These are phyloP conservation scores for Arthrobotrys conoides DNA, from an alignment of 2,329 filamentous ascomycete genomes.

Conservation along the genomic window DNA sequence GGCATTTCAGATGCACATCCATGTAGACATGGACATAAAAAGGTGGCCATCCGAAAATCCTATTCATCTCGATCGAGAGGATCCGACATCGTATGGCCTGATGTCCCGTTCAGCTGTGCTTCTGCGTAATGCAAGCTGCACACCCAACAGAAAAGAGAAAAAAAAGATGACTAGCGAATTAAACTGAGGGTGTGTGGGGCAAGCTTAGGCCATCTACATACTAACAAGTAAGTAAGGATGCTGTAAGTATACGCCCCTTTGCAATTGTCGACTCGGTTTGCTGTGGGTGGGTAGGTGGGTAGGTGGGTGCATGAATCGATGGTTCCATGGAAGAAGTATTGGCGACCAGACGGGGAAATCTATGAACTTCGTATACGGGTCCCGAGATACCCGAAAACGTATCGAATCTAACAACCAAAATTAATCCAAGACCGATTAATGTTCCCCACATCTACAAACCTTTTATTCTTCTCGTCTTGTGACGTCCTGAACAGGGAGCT, in stretches of 20 bases:
- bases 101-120: constrained; percentile 39
- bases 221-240: too few relatives aligned
- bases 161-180: constrained; percentile 6
- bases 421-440: too few relatives aligned
- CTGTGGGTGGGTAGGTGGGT: too few relatives aligned
- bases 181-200: constrained; percentile 27
- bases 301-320: constrained; percentile 17
- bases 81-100: constrained; percentile 30
- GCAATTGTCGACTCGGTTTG: constrained; percentile 13
- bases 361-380: constrained; percentile 23
- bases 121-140: constrained; percentile 31
- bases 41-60: constrained; percentile 34
- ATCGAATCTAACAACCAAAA: constrained; percentile 34
- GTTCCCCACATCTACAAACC: neutral
- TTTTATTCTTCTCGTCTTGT: neutral
- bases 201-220: constrained; percentile 29
- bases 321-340: constrained; percentile 26
- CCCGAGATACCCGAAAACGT: constrained; percentile 36
- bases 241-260: too few relatives aligned
- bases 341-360: constrained; percentile 37
- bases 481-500: constrained; percentile 19
- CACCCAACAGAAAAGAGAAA: constrained; percentile 27
- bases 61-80: constrained; percentile 59
- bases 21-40: constrained; percentile 18
- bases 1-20: constrained; percentile 34